Conservation (phyloP, 352 stramenopile species). For the Phytophthora crassamura region DNA sequence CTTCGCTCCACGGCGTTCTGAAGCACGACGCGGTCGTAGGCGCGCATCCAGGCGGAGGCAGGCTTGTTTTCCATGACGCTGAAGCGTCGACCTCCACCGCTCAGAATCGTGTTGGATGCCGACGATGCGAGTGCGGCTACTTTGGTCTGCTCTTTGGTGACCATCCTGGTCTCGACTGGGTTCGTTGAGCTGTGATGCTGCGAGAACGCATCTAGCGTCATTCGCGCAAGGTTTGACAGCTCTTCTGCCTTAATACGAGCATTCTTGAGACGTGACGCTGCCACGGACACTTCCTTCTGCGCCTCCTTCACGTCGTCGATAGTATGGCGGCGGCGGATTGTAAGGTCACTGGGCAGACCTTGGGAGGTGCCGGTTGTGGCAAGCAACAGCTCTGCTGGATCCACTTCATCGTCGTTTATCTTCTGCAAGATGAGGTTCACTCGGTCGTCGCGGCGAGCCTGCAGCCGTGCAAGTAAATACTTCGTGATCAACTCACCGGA, state of each 20-base stretch:
- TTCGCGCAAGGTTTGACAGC: conserved; percentile 73
- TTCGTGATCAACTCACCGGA: conserved; percentile 60
- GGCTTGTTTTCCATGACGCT: conserved; percentile 28
- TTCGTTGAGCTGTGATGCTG: conserved; percentile 27
- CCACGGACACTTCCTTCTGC: conserved; percentile 73
- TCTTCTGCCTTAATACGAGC: conserved; percentile 75
- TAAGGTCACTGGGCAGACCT: conserved; percentile 56
- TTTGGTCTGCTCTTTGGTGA: conserved; percentile 17
- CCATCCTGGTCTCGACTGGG: conserved; percentile 1
- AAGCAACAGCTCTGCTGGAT: conserved; percentile 57
- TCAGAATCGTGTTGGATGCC: conserved; percentile 32
- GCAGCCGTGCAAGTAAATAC: conserved; percentile 76
- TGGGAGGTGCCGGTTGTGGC: conserved; percentile 8
- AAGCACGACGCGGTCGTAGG: conserved; percentile 70
- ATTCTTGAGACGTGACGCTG: conserved; percentile 76
- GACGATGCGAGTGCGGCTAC: conserved; percentile 27
- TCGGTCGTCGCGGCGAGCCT: conserved; percentile 60
- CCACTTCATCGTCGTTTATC: conserved; percentile 68
- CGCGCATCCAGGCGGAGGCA: conserved; percentile 63
- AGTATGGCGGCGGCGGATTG: conserved; percentile 74
- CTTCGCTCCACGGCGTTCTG: conserved; percentile 74
- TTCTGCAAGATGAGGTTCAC: conserved; percentile 72
- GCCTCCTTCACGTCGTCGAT: conserved; percentile 82
- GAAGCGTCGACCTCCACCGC: conserved; percentile 22
- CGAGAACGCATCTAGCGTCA: conserved; percentile 71